These are phyloP conservation scores for Allium cepa DNA, from an alignment of 106 monocot genomes.

Conservation along the genomic window DNA sequence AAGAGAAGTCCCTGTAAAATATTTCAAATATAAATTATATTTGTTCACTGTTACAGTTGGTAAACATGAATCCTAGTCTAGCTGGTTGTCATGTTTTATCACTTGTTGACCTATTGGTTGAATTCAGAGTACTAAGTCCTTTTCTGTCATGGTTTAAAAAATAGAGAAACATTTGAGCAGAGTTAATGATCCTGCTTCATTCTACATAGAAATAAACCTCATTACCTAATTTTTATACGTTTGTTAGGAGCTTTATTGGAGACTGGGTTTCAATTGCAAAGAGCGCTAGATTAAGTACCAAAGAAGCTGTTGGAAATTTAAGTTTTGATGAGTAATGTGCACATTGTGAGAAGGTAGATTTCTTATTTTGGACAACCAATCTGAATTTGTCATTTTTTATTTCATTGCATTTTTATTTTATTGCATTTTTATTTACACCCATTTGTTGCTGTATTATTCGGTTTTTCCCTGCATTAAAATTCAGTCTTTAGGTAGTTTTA, in stretches of 20 bases:
- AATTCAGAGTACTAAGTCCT: too few relatives aligned
- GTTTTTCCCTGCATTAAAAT: not conserved
- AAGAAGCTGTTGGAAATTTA: conserved; percentile 74
- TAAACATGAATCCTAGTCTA: too few relatives aligned
- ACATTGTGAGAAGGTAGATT: conserved; percentile 78
- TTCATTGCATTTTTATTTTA: too few relatives aligned
- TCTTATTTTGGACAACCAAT: not conserved
- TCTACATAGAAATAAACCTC: too few relatives aligned
- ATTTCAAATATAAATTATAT: too few relatives aligned
- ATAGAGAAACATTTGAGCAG: too few relatives aligned
- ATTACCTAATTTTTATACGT: not conserved
- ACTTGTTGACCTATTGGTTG: not conserved
- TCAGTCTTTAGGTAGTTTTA: too few relatives aligned
- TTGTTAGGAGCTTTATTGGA: conserved; percentile 58
- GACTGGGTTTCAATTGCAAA: conserved; percentile 87
- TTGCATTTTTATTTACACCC: not conserved
- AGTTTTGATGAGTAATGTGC: conserved; percentile 76
- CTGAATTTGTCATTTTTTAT: not conserved
- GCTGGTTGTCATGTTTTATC: too few relatives aligned
- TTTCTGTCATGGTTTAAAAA: too few relatives aligned
- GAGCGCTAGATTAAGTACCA: conserved; percentile 74
- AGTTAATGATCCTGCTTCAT: too few relatives aligned
- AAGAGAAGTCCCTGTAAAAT: conserved; percentile 38
- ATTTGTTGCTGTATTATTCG: too few relatives aligned
- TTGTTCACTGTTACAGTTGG: too few relatives aligned